Base-by-base conservation (phyloP, 352 stramenopile genomes). In the Phytophthora multivora region DNA sequence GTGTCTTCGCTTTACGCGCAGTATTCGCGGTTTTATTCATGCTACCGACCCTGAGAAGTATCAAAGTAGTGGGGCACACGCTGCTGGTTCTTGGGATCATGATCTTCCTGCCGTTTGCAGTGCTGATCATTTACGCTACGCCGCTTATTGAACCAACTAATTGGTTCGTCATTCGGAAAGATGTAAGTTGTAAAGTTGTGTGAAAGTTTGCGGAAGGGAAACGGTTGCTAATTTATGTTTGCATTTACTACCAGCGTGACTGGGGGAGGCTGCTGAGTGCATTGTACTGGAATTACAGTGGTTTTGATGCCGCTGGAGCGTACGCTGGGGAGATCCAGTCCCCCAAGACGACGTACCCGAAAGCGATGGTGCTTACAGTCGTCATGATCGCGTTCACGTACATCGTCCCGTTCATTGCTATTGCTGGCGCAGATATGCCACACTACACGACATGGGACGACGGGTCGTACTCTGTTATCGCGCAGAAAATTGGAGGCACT, bases 211-310 rank as follows among this genome's bases (percentile, higher is more conserved):
- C 5, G 12, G 23, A 11, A n/a, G 11, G 28, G 28, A 33, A 39
- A 12, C 45, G 33, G 1, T 49, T 19, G 11, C 19, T 28, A n/a
- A 19, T 48, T 18, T n/a, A n/a, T n/a, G n/a, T n/a, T 43, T 62
- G 8, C 38, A 54, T 23, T 36, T 61, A 28, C 40, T 54, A 33
- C 16, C 45, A 89, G 77, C 68, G 76, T 19, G 71, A 91, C 26
- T 91, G 83, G 83, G 71, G 70, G 12, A 66, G 83, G 5, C 52
- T 94, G 25, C 42, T 94, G 15, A 90, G 83, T 40, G 57, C 83
- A 11, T 59, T 94, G 26, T 94, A 94, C 67, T 94, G 85, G 85
- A 94, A 90, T 47, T 92, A 92, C 64, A 89, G 77, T 48, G 85
- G 85, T 12, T 94, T 94, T 59, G 83, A 91, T 59, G 74, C 78